phyloP scores from a whole-genome alignment of 352 stramenopile genomes.

The Pythium apleroticum region DNA sequence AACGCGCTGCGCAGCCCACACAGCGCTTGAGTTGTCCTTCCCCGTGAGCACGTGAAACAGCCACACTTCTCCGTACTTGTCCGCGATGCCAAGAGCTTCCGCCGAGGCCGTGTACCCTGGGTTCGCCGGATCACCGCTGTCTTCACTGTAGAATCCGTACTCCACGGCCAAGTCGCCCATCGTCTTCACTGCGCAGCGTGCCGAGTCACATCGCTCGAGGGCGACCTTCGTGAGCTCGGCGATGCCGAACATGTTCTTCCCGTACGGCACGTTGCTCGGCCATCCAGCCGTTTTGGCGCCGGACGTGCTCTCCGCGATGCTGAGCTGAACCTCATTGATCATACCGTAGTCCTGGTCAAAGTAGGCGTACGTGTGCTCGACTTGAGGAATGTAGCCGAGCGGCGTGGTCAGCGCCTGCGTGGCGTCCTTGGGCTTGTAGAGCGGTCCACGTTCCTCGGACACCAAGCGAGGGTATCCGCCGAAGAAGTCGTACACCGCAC shows the following conservation, averaged over 20 bases:
- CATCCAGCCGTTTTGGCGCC: slow-evolving; percentile 57
- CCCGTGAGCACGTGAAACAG: slow-evolving; percentile 91
- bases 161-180: slow-evolving; percentile 88
- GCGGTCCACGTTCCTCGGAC: slow-evolving; percentile 50
- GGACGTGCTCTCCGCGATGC: slow-evolving; percentile 88
- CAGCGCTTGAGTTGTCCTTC: slow-evolving; percentile 65
- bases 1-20: slow-evolving; percentile 90
- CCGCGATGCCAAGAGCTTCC: slow-evolving; percentile 77
- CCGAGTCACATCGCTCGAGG: slow-evolving; percentile 72
- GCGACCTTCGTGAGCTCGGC: slow-evolving; percentile 78
- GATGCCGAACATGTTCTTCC: slow-evolving; percentile 78
- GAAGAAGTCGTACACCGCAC: slow-evolving; percentile 47
- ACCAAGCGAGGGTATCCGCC: slow-evolving; percentile 56
- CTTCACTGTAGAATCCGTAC: slow-evolving; percentile 90
- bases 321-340: slow-evolving; percentile 89
- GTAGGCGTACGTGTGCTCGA: slow-evolving; percentile 86
- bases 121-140: slow-evolving; percentile 40
- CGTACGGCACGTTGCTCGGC: slow-evolving; percentile 38
- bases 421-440: slow-evolving; percentile 40
- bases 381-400: slow-evolving; percentile 76
- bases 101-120: slow-evolving; percentile 44
- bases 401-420: slow-evolving; percentile 34
- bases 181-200: slow-evolving; percentile 62
- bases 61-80: slow-evolving; percentile 83
- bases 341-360: slow-evolving; percentile 88